phyloP scores from a whole-genome alignment of 192 early-diverging fungal genomes.

The Lunasporangiospora selenospora region DNA sequence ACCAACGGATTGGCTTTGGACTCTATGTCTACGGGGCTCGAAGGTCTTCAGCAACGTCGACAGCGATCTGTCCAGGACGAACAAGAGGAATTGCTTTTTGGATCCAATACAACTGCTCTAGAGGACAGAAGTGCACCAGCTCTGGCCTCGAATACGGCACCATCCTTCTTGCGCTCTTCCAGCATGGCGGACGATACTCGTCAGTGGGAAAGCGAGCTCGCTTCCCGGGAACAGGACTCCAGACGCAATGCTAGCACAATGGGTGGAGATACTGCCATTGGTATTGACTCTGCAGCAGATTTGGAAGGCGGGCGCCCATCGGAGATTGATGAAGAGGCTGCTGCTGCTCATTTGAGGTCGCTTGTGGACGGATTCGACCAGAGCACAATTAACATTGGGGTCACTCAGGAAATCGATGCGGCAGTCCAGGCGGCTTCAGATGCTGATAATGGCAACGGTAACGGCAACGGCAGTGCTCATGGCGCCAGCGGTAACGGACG shows the following conservation, averaged over 20 bases:
- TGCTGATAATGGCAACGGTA: slow-evolving; percentile 6
- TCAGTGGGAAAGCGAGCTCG: slow-evolving; percentile 41
- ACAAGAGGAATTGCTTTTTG: slow-evolving; percentile 21
- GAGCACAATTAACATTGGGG: slow-evolving; percentile 14
- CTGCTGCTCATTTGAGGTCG: slow-evolving; percentile 27
- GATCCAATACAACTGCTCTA: neutral
- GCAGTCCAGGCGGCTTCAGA: slow-evolving; percentile 12
- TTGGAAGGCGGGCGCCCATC: neutral
- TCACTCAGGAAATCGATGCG: slow-evolving; percentile 22
- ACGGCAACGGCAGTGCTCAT: slow-evolving; percentile 5
- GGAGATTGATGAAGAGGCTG: slow-evolving; percentile 12
- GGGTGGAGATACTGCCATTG: slow-evolving; percentile 18
- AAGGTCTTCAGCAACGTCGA: neutral
- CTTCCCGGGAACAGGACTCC: slow-evolving; percentile 29
- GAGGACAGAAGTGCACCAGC: neutral
- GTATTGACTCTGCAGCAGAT: slow-evolving; percentile 17
- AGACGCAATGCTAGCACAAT: neutral
- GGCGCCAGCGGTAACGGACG: slow-evolving; percentile 2
- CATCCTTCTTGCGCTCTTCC: slow-evolving; percentile 15
- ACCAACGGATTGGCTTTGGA: neutral
- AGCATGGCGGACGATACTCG: slow-evolving; percentile 37
- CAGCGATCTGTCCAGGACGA: slow-evolving; percentile 20
- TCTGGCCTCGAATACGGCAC: slow-evolving; percentile 7
- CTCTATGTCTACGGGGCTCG: slow-evolving; percentile 4
- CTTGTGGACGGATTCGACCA: slow-evolving; percentile 49